Conservation (phyloP, 1,284 basidiomycete species). For the Ganoderma lucidum region DNA sequence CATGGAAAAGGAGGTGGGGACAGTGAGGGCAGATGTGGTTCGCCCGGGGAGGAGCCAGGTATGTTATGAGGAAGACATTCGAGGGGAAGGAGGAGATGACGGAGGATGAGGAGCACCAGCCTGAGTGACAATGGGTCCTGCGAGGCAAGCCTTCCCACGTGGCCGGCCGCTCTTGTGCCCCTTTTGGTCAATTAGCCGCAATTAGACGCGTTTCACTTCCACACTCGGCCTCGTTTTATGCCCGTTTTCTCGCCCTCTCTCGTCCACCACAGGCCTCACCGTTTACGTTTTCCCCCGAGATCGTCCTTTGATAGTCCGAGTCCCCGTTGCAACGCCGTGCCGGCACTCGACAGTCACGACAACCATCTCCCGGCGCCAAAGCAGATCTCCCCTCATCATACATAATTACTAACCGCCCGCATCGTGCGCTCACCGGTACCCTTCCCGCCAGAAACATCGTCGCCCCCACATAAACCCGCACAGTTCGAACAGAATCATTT, state of each 20-base stretch:
- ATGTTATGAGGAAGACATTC: slow-evolving; percentile 25
- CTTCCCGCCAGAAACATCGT: background rate
- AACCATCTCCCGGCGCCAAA: background rate
- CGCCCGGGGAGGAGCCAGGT: slow-evolving; percentile 9
- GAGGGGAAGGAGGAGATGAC: slow-evolving; percentile 16
- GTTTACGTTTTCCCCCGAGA: background rate
- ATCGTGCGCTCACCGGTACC: background rate
- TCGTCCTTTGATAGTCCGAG: background rate
- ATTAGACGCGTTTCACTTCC: slow-evolving; percentile 5
- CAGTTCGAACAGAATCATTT: background rate
- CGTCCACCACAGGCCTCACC: background rate
- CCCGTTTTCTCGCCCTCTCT: background rate
- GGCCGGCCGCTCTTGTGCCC: slow-evolving; percentile 33
- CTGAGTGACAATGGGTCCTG: slow-evolving; percentile 2
- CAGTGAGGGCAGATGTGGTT: background rate
- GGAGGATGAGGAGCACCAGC: slow-evolving; percentile 12
- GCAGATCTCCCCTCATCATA: background rate
- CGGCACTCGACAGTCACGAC: background rate
- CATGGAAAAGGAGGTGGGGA: slow-evolving; percentile 24
- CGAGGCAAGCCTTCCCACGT: slow-evolving; percentile 28
- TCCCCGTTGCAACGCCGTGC: background rate
- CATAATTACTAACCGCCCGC: background rate
- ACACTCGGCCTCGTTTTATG: background rate
- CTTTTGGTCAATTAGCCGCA: slow-evolving; percentile 15
- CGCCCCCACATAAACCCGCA: background rate